A percentile compares a stretch with the other conserved stretches of the same genome.
These are phyloP conservation scores for Euphorbia corollata DNA, from an alignment of 441 rosid species.

Conservation along the genomic window DNA sequence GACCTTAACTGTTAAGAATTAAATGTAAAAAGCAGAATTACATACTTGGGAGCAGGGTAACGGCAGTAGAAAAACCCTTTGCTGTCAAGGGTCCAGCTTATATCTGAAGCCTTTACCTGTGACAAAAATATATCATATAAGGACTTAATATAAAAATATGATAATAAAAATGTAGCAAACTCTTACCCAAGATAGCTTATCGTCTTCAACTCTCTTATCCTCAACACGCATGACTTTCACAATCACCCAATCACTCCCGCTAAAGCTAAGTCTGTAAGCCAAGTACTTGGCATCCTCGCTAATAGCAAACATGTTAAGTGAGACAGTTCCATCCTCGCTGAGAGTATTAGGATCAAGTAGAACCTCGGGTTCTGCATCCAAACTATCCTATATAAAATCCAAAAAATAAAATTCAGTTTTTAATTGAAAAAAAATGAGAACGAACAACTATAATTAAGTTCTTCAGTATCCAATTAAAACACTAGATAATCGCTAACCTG, in stretches of 20 bases:
- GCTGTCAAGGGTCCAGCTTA: conserved; percentile 79
- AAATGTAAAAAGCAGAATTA: neutral
- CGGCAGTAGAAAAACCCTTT: conserved; percentile 92
- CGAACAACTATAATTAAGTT: neutral
- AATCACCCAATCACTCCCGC: conserved; percentile 93
- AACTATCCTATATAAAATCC: conserved; percentile 43
- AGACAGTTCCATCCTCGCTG: conserved; percentile 79
- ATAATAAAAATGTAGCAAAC: conserved; percentile 5
- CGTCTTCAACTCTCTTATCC: conserved; percentile 59
- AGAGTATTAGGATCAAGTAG: conserved; percentile 86
- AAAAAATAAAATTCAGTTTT: neutral
- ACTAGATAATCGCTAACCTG: conserved; percentile 38
- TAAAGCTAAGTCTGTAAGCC: conserved; percentile 80
- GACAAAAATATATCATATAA: too few relatives aligned
- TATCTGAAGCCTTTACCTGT: conserved; percentile 47
- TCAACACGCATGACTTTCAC: conserved; percentile 62
- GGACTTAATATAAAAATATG: too few relatives aligned
- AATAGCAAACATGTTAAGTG: conserved; percentile 44
- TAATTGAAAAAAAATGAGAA: neutral
- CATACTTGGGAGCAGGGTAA: conserved; percentile 83
- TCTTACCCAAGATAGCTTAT: conserved; percentile 78
- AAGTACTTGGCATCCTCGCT: conserved; percentile 75
- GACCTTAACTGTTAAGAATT: too few relatives aligned
- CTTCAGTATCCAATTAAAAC: neutral
- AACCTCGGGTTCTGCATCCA: conserved; percentile 64